Evolutionary conservation across 306 rosid species (phyloP), one percentile per base, ranked within the genome.

Genomic region (Medicago ruthenica): DNA sequence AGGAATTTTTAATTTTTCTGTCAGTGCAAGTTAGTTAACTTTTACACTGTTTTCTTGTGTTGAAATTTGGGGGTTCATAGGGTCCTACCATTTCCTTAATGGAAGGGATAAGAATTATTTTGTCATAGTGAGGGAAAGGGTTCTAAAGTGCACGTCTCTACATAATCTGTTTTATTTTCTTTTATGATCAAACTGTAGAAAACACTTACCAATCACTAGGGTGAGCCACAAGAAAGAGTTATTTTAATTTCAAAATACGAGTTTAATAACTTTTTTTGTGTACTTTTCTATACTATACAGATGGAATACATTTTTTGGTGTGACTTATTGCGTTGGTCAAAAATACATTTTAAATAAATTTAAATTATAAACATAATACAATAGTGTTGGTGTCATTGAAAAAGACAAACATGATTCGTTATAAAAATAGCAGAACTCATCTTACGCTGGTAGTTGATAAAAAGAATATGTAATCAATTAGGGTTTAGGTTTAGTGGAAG

Each of bases 51-150:
- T 77, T 79, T 21, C 58, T 73, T 77, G 62, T 68, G 83, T 73
- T 84, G 83, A 80, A 72, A 76, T 67, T 50, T 76, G 59, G 58
- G 80, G 66, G 53, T 45, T 73, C 3, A 24, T 14, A 20, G 54
- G 87, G 53, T 78, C 87, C 87, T 58, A 77, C 83, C 80, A 84
- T 53, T 84, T 84, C 83, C 87, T 84, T 81, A 73, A 84, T 81
- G 83, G 64, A 73, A 66, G 87, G 83, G 78, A 73, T 17, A 47
- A 45, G 2, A 64, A 73, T 31, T 84, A 80, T 84, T 84, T 80
- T 76, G 72, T 67, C 73, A 42, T 37, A 44, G 62, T 65, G 62
- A 58, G 0, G 31, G 31, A 27, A 27, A 27, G 71, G 47, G 2
- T 82, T 71, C 22, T 24, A 1, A 76, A 66, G 24, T 82, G 55